These are phyloP conservation scores for Alternaria brassicicola DNA, from an alignment of 2,329 filamentous ascomycete genomes.

Conservation along the genomic window DNA sequence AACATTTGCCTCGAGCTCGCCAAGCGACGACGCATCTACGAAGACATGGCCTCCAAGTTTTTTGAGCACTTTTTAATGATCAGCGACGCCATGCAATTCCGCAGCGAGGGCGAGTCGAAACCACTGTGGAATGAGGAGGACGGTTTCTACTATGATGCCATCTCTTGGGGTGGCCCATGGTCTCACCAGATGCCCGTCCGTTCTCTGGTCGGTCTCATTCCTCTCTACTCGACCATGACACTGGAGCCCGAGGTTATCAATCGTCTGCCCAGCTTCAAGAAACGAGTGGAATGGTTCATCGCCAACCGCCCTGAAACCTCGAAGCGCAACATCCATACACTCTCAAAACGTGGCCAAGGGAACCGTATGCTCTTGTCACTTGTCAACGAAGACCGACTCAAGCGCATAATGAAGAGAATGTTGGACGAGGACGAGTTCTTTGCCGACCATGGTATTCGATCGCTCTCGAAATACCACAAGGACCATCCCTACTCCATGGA, in stretches of 20 bases:
- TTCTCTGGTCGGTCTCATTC: conserved; percentile 91
- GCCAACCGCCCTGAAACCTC: conserved; percentile 84
- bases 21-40: conserved; percentile 92
- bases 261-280: conserved; percentile 90
- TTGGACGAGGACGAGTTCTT: conserved; percentile 93
- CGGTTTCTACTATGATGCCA: conserved; percentile 98
- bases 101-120: conserved; percentile 72
- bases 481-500: conserved; percentile 93
- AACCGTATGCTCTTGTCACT: conserved; percentile 86
- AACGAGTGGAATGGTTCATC: conserved; percentile 91
- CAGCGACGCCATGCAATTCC: conserved; percentile 88
- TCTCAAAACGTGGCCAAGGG: conserved; percentile 87
- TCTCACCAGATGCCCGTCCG: conserved; percentile 90
- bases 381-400: conserved; percentile 89
- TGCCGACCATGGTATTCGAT: conserved; percentile 86
- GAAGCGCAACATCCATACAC: conserved; percentile 92
- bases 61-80: conserved; percentile 99
- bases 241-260: conserved; percentile 93
- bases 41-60: conserved; percentile 97
- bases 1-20: conserved; percentile 95
- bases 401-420: conserved; percentile 89
- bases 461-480: conserved; percentile 89
- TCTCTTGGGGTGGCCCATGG: conserved; percentile 93
- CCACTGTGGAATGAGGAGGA: conserved; percentile 97
- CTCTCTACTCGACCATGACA: conserved; percentile 88